Percentiles rank a stretch among this genome's conserved stretches.
phyloP scores from a whole-genome alignment of 192 early-diverging fungal species.

The Coemansia sp. region DNA sequence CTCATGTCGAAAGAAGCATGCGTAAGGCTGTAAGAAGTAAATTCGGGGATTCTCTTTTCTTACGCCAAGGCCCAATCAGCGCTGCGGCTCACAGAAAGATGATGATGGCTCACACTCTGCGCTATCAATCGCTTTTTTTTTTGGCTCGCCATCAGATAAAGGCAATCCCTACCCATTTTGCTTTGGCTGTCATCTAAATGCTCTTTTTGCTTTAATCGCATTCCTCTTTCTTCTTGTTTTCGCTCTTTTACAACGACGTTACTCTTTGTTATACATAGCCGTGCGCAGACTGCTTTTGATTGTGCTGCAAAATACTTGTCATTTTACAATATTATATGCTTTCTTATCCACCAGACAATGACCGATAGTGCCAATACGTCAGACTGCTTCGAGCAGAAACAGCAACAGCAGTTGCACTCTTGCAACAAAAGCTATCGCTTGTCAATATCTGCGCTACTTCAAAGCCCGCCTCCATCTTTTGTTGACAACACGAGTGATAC shows the following conservation, averaged over 20 bases:
- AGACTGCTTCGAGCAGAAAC: conserved; percentile 1
- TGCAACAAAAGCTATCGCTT: conserved; percentile 3
- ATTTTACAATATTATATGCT: not conserved
- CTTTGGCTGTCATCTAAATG: not conserved
- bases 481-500: not conserved
- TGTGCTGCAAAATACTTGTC: no score
- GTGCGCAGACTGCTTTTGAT: no score
- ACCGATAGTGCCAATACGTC: not conserved
- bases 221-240: not conserved
- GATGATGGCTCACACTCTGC: conserved; percentile 1
- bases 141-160: conserved; percentile 5
- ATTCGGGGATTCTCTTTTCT: not conserved
- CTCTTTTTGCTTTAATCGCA: not conserved
- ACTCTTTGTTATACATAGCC: no score
- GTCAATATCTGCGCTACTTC: conserved; percentile 32
- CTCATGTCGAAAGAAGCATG: not conserved
- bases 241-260: not conserved
- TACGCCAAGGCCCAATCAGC: not conserved
- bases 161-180: not conserved
- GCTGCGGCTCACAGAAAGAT: not conserved
- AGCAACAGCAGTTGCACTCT: not conserved
- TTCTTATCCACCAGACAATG: not conserved
- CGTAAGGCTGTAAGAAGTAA: not conserved
- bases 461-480: conserved; percentile 1
- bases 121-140: not conserved